phyloP scores from a whole-genome alignment of 129 eudicot species.

The Oenanthe sinensis region DNA sequence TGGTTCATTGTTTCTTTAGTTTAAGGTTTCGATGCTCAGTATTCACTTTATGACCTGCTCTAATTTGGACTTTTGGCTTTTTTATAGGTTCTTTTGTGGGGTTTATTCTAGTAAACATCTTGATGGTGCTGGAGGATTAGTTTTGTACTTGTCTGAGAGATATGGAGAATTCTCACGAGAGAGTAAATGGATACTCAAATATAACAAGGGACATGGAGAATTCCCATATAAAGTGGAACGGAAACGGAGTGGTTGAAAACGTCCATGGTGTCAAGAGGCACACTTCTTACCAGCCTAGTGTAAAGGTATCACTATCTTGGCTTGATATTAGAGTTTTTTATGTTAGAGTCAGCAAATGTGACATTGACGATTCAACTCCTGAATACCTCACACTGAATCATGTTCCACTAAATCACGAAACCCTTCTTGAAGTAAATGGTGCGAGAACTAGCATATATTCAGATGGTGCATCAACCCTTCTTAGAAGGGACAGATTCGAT shows the following conservation, averaged over 20 bases:
- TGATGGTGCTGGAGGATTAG: conserved; percentile 21
- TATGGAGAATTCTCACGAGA: conserved; percentile 6
- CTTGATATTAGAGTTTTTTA: conserved; percentile 76
- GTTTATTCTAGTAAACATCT: conserved; percentile 8
- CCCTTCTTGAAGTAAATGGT: conserved; percentile 77
- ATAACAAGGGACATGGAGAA: conserved; percentile 29
- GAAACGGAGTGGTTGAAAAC: conserved; percentile 30
- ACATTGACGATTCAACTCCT: conserved; percentile 62
- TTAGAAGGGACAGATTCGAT: conserved; percentile 61
- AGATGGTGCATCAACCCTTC: conserved; percentile 48
- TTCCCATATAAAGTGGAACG: conserved; percentile 31
- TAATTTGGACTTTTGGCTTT: conserved; percentile 5
- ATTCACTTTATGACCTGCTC: conserved; percentile 12
- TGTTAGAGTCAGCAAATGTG: conserved; percentile 72
- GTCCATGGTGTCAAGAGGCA: conserved; percentile 35
- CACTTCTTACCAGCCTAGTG: conserved; percentile 28
- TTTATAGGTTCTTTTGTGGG: conserved; percentile 28
- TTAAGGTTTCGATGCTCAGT: background rate
- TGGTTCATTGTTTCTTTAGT: background rate
- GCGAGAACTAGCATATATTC: conserved; percentile 58
- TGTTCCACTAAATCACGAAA: conserved; percentile 64
- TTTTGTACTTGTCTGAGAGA: background rate
- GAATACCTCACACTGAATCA: conserved; percentile 71
- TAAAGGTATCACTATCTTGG: conserved; percentile 53
- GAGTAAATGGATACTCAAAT: conserved; percentile 17